These are phyloP conservation scores for Penicillium polonicum DNA, from an alignment of 2,329 filamentous ascomycete species.

Conservation along the genomic window DNA sequence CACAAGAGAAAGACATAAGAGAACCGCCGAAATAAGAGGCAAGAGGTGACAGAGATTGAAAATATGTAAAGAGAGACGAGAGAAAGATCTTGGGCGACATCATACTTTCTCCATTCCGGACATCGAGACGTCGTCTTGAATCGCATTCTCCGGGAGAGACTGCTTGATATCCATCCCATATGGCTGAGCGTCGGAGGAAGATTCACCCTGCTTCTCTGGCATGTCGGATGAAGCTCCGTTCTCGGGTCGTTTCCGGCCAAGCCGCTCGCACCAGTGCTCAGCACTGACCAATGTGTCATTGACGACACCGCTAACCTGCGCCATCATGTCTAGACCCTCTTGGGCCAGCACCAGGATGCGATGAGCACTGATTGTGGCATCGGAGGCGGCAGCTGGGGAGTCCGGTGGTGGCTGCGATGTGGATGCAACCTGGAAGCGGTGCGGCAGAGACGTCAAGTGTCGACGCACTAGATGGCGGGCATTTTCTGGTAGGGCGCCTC, in stretches of 20 bases:
- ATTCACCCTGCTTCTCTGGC: conserved; percentile 21
- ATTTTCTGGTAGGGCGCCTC: conserved; percentile 87
- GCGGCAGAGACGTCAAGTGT: conserved; percentile 80
- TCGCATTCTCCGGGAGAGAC: conserved; percentile 18
- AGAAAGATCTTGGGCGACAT: not conserved
- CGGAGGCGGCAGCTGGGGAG: conserved; percentile 36
- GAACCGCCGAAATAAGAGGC: conserved; percentile 1
- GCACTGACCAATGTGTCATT: conserved; percentile 87
- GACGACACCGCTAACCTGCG: conserved; percentile 81
- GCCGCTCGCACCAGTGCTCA: conserved; percentile 82
- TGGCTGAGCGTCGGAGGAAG: conserved; percentile 15
- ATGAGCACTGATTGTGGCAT: conserved; percentile 62
- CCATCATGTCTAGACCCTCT: conserved; percentile 92
- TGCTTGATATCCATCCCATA: conserved; percentile 34
- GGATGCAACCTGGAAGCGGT: conserved; percentile 74
- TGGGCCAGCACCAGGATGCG: conserved; percentile 81
- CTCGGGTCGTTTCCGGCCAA: conserved; percentile 56
- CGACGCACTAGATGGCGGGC: conserved; percentile 77
- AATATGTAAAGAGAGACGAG: conserved; percentile 3
- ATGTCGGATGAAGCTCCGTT: conserved; percentile 24
- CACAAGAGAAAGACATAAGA: not conserved
- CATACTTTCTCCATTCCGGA: conserved; percentile 34
- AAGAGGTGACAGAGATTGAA: conserved; percentile 1
- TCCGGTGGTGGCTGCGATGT: conserved; percentile 44
- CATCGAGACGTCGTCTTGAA: conserved; percentile 37